Base-by-base conservation (phyloP, 176 grass and related monocot species). In the Musa itinerans region DNA sequence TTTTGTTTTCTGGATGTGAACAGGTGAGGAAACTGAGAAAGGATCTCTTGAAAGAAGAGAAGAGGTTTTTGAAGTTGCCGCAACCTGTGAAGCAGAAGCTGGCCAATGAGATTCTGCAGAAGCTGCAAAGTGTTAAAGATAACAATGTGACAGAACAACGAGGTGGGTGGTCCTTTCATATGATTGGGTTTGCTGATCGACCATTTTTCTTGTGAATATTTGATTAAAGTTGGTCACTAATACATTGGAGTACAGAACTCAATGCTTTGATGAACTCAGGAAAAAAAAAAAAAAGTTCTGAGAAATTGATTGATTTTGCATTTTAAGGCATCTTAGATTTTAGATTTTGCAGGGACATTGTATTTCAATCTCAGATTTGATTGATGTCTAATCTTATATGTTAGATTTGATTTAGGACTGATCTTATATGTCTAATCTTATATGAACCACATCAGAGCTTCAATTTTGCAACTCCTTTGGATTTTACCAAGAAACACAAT, bases 21-120 rank as follows among this genome's bases (percentile, higher is more conserved):
- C 77, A 98, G 94, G 94, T 91, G 84, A 84, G 83, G 80, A 93
- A 77, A 69, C 83, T 98, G 84, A 80, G n/a, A 62, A 85, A 87
- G 76, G 82, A 82, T 50, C 81, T 81, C 0, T 48, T 63, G 0
- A 76, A 78, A 66, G 86, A 91, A 80, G 74, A 82, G 78, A 90
- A 91, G 22, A 82, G 64, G 86, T 74, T 79, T 56, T 55, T 78
- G 75, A 78, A 89, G 79, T 78, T 93, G 58, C 75, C 90, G 6
- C 63, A 81, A 80, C 79, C 76, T 73, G 72, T 93, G 69, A 98
- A 91, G 78, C 79, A 91, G 78, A 91, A 87, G 84, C 49, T 98
- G 16, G 75, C 80, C 8, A 74, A 87, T 82, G 90, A 91, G 65
- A 89, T 98, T 71, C 17, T 87, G 57, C 29, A 76, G 21, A 79